A percentile compares a stretch with the other conserved stretches of the same genome.
phyloP scores from a whole-genome alignment of 805 yeast species.

The Ogataea paraovalis region DNA sequence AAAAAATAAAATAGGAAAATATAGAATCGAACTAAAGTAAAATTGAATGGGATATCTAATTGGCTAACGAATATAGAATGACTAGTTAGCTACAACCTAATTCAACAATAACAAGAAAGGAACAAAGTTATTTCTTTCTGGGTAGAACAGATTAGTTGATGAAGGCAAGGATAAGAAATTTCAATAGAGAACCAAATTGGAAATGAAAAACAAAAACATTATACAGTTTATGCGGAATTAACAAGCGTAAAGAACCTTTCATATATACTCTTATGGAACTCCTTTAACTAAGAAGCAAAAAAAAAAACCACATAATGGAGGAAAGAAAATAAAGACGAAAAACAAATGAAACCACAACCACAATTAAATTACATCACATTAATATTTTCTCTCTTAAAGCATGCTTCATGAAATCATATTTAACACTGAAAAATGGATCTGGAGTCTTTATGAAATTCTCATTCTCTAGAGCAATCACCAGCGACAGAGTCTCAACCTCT shows the following conservation, averaged over 20 bases:
- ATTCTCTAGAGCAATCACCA: slow-evolving; percentile 43
- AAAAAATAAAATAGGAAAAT: not conserved
- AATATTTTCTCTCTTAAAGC: slow-evolving; percentile 50
- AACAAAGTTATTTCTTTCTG: not conserved
- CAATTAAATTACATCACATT: slow-evolving; percentile 15
- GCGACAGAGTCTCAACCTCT: slow-evolving; percentile 62
- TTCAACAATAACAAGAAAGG: not conserved
- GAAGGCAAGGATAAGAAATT: not conserved
- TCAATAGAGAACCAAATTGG: too few species aligned
- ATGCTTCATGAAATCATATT: slow-evolving; percentile 56
- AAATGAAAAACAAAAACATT: too few species aligned
- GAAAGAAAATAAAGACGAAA: slow-evolving; percentile 15
- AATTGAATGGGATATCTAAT: not conserved
- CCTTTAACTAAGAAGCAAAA: too few species aligned
- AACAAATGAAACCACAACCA: slow-evolving; percentile 3
- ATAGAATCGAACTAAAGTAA: not conserved
- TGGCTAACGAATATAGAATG: not conserved
- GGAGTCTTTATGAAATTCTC: slow-evolving; percentile 41
- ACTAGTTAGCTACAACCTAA: not conserved
- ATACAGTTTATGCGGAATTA: too few species aligned
- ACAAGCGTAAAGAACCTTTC: not conserved
- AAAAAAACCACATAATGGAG: not conserved
- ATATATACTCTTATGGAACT: too few species aligned
- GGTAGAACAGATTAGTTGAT: not conserved
- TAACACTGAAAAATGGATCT: slow-evolving; percentile 43